These are phyloP conservation scores for Raphanus raphanistrum DNA, from an alignment of 345 rosid genomes.

Conservation along the genomic window DNA sequence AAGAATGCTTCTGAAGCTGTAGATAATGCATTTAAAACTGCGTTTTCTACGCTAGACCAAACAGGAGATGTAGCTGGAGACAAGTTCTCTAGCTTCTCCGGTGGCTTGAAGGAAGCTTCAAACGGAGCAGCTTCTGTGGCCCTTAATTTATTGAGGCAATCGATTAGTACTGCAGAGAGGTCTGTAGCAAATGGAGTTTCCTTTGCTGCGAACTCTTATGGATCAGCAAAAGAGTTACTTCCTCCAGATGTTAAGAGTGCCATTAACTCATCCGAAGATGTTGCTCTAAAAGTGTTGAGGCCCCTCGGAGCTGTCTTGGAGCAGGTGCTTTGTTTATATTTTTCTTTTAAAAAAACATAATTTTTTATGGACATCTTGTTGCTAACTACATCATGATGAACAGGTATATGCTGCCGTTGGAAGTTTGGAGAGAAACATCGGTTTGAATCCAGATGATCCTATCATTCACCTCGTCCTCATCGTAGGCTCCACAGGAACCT, in stretches of 20 bases:
- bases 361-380: not conserved
- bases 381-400: constrained; percentile 11
- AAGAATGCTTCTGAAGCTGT: constrained; percentile 61
- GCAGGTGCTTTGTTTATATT: constrained; percentile 53
- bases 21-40: constrained; percentile 50
- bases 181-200: constrained; percentile 65
- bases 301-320: constrained; percentile 66
- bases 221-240: constrained; percentile 66
- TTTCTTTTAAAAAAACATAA: not conserved
- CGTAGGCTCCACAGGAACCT: constrained; percentile 64
- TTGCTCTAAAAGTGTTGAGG: constrained; percentile 46
- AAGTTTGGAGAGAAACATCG: constrained; percentile 69
- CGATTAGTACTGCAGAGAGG: constrained; percentile 62
- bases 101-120: constrained; percentile 58
- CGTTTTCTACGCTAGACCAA: constrained; percentile 56
- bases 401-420: constrained; percentile 46
- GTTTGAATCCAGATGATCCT: constrained; percentile 88
- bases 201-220: constrained; percentile 64
- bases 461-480: constrained; percentile 64
- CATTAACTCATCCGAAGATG: constrained; percentile 70
- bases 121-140: constrained; percentile 54
- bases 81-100: constrained; percentile 50
- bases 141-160: constrained; percentile 62
- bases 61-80: constrained; percentile 54
- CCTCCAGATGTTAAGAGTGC: constrained; percentile 65